These are phyloP conservation scores for Rhexocercosporidium sp. DNA, from an alignment of 2,329 filamentous ascomycete genomes.

Conservation along the genomic window DNA sequence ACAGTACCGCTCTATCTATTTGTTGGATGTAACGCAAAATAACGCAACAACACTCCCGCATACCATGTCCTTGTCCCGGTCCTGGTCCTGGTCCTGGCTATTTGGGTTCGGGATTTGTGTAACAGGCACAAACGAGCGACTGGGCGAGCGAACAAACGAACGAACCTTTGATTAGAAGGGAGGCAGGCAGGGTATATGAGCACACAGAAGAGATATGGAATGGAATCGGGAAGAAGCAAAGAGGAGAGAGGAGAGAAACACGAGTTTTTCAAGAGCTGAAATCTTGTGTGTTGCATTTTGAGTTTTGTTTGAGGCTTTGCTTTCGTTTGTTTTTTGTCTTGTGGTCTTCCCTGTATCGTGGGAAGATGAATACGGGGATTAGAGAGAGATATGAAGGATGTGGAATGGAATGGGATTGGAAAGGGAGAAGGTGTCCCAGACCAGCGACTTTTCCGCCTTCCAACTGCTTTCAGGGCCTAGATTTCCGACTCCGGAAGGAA, in stretches of 20 bases:
- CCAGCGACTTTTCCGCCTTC: no score
- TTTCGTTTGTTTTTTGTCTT: background rate
- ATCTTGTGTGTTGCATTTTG: constrained; percentile 33
- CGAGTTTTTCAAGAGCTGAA: constrained; percentile 42
- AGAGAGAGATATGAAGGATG: no score
- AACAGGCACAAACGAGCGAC: no score
- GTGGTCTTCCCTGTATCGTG: background rate
- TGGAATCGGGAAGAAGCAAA: background rate
- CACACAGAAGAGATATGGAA: background rate
- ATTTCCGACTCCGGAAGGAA: no score
- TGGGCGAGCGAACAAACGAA: background rate
- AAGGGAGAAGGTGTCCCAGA: no score
- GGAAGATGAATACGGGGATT: background rate
- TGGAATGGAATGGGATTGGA: no score
- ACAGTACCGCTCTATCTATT: background rate
- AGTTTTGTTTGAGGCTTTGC: background rate
- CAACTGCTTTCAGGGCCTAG: no score
- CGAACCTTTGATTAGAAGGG: background rate
- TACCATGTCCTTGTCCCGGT: background rate
- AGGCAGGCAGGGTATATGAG: background rate
- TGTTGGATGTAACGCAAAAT: background rate
- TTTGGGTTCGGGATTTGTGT: no score
- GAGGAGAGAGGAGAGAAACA: constrained; percentile 24
- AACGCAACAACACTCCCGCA: background rate
- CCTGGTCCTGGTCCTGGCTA: no score